Percentiles rank a stretch among this genome's conserved stretches.
These are phyloP conservation scores for Clavispora asparagi DNA, from an alignment of 805 yeast genomes.

Conservation along the genomic window DNA sequence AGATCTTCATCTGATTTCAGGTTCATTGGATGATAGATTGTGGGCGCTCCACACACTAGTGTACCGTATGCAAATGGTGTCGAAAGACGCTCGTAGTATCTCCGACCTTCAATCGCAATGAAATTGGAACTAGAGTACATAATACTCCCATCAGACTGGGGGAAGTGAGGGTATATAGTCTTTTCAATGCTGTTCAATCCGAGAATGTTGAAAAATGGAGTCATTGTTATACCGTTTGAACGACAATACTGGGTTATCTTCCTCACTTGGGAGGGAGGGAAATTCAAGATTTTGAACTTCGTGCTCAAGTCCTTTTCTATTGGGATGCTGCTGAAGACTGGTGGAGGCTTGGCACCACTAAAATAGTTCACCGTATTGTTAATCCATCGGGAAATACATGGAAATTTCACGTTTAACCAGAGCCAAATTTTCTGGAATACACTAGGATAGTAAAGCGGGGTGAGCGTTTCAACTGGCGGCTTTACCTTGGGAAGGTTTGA, in stretches of 20 bases:
- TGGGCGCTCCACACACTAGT: conserved; percentile 6
- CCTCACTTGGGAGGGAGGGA: conserved; percentile 9
- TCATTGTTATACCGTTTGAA: conserved; percentile 14
- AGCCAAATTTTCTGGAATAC: background rate
- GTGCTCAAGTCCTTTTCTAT: conserved; percentile 1
- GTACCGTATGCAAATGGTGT: conserved; percentile 3
- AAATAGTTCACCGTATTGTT: background rate
- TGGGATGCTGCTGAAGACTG: conserved; percentile 1
- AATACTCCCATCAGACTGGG: background rate
- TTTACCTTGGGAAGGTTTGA: conserved; percentile 1
- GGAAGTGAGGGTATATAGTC: conserved; percentile 2
- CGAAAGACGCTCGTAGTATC: conserved; percentile 5
- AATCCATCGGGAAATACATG: background rate
- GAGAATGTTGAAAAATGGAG: conserved; percentile 15
- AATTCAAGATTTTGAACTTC: conserved; percentile 5
- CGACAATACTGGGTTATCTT: conserved; percentile 11
- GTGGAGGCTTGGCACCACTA: background rate
- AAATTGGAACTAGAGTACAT: conserved; percentile 4
- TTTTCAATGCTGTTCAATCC: conserved; percentile 11
- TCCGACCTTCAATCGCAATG: conserved; percentile 7
- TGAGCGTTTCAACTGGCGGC: conserved; percentile 6
- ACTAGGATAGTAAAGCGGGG: conserved; percentile 4
- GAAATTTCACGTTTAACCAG: background rate
- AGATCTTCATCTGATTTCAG: conserved; percentile 1
- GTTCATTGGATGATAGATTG: conserved; percentile 2